Conservation (phyloP, 306 rosid genomes). For the Lablab purpureus region DNA sequence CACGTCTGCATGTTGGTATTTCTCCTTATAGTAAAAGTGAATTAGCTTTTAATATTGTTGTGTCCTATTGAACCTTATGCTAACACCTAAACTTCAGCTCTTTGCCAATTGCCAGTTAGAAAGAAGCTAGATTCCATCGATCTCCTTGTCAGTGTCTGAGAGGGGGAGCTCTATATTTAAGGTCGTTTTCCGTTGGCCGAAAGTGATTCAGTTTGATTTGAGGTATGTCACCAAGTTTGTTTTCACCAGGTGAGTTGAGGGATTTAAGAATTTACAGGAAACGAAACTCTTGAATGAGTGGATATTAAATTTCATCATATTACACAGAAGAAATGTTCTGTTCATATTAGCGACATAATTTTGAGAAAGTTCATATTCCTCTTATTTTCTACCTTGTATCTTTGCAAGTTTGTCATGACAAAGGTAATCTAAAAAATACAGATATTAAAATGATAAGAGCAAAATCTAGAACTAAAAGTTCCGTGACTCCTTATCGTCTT, state of each 20-base stretch:
- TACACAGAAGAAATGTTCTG: constrained; percentile 13
- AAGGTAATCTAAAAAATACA: not conserved
- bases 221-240: constrained; percentile 1
- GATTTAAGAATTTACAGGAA: not conserved
- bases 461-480: constrained; percentile 22
- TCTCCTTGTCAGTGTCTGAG: constrained; percentile 4
- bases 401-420: not conserved
- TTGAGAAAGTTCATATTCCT: constrained; percentile 15
- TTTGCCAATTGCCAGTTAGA: constrained; percentile 15
- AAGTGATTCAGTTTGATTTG: constrained; percentile 20
- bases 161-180: constrained; percentile 22
- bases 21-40: constrained; percentile 36
- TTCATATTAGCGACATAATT: not conserved
- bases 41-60: constrained; percentile 31
- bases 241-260: not conserved
- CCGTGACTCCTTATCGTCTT: not conserved
- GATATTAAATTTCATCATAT: constrained; percentile 22
- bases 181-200: constrained; percentile 10
- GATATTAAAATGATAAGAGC: not conserved
- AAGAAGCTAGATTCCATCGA: constrained; percentile 17
- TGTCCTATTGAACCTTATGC: constrained; percentile 28
- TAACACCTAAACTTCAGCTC: constrained; percentile 33
- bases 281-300: constrained; percentile 13
- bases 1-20: constrained; percentile 24
- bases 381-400: constrained; percentile 17